These are phyloP conservation scores for Nitzschia sp. DNA, from an alignment of 108 stramenopile species.

Conservation along the genomic window DNA sequence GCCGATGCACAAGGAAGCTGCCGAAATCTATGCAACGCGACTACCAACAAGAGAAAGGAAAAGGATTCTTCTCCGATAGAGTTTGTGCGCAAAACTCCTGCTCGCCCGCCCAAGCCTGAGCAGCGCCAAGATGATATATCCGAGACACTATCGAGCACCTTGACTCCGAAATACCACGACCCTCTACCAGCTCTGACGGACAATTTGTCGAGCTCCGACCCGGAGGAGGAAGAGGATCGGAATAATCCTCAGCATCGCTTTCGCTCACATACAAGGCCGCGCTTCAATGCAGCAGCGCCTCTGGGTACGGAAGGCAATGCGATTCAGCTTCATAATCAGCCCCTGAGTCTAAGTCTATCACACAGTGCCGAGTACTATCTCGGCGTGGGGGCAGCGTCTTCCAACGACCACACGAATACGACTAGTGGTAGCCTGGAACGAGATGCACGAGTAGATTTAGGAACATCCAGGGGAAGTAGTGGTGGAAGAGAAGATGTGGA, in stretches of 20 bases:
- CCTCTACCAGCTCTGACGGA: constrained; percentile 6
- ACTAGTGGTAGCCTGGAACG: constrained; percentile 13
- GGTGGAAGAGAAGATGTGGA: constrained; percentile 9
- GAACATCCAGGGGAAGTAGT: constrained; percentile 8
- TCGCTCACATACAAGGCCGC: neutral
- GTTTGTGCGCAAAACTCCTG: no score
- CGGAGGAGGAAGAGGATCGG: neutral
- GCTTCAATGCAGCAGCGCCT: neutral
- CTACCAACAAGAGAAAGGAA: neutral
- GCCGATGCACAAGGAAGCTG: neutral
- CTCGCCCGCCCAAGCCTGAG: neutral
- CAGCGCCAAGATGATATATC: neutral
- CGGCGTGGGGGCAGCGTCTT: constrained; percentile 1
- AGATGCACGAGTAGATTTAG: constrained; percentile 14
- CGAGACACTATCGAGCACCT: neutral
- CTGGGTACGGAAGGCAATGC: neutral
- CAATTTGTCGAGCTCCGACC: constrained; percentile 7
- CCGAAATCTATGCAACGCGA: neutral
- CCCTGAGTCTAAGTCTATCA: neutral
- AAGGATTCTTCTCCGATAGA: no score
- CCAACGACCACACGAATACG: constrained; percentile 6
- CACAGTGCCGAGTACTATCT: constrained; percentile 12
- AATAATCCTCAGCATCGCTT: no score
- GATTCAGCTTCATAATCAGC: neutral
- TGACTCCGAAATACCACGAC: neutral